Conservation (phyloP, 495 filamentous ascomycete genomes). For the Penicillium arizonense region DNA sequence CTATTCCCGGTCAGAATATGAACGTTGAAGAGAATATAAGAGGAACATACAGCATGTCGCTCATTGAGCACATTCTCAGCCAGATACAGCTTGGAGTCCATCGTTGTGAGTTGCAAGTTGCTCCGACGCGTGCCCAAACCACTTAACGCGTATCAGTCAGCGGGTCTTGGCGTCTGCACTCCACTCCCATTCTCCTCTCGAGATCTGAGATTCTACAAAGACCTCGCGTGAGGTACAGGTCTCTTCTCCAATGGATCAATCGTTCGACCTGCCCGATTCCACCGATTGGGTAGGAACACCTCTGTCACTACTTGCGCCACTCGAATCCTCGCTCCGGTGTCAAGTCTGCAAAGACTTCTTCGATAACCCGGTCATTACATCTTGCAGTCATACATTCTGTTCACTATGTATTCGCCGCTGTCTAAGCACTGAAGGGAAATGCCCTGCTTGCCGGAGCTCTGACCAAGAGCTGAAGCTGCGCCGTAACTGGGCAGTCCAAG, state of each 20-base stretch:
- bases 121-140: slow-evolving; percentile 39
- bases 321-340: slow-evolving; percentile 88
- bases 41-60: slow-evolving; percentile 61
- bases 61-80: slow-evolving; percentile 76
- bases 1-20: slow-evolving; percentile 39
- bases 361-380: slow-evolving; percentile 87
- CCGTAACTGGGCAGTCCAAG: slow-evolving; percentile 78
- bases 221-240: neutral
- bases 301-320: slow-evolving; percentile 64
- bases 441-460: slow-evolving; percentile 72
- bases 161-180: slow-evolving; percentile 38
- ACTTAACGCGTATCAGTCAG: slow-evolving; percentile 54
- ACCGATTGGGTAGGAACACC: slow-evolving; percentile 91
- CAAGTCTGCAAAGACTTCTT: slow-evolving; percentile 99
- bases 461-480: slow-evolving; percentile 84
- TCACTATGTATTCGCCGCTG: slow-evolving; percentile 89
- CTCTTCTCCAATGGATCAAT: slow-evolving; percentile 35
- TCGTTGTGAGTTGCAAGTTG: slow-evolving; percentile 15
- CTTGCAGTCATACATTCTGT: slow-evolving; percentile 95
- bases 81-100: slow-evolving; percentile 67
- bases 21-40: neutral
- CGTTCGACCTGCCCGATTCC: slow-evolving; percentile 74
- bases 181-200: slow-evolving; percentile 13
- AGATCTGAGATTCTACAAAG: neutral
- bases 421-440: slow-evolving; percentile 76